A percentile compares a stretch with the other conserved stretches of the same genome.
Conservation (phyloP, 202 grass and related monocot species). For the Musa balbisiana region DNA sequence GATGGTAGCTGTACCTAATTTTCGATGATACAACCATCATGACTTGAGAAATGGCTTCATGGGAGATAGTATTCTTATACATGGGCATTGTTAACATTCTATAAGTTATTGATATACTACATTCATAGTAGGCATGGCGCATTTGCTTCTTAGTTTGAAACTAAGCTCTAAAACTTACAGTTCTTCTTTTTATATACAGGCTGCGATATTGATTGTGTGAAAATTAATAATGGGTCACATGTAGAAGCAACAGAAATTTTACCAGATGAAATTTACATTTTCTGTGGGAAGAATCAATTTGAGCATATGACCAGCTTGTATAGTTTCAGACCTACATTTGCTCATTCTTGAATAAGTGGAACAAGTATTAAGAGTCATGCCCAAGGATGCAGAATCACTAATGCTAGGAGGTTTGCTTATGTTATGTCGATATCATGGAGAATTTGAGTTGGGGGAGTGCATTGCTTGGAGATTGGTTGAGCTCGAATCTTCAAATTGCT, state of each 20-base stretch:
- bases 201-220: constrained; percentile 5
- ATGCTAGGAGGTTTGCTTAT: constrained; percentile 52
- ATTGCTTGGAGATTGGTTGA: constrained; percentile 59
- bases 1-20: too few relatives aligned
- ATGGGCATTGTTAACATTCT: too few relatives aligned
- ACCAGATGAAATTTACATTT: constrained; percentile 50
- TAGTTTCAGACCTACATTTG: constrained; percentile 46
- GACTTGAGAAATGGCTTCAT: too few relatives aligned
- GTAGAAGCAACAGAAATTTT: background rate
- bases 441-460: constrained; percentile 44
- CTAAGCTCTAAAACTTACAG: too few relatives aligned
- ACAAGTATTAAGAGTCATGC: constrained; percentile 28
- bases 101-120: too few relatives aligned
- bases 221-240: background rate
- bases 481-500: constrained; percentile 43
- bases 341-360: constrained; percentile 43
- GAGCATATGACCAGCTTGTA: constrained; percentile 40
- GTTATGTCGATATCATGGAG: constrained; percentile 41
- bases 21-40: too few relatives aligned
- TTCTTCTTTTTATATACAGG: constrained; percentile 23
- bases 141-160: too few relatives aligned
- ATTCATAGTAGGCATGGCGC: too few relatives aligned
- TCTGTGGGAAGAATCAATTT: constrained; percentile 49
- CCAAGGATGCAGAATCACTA: constrained; percentile 35
- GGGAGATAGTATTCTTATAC: too few relatives aligned